Evolutionary conservation across 2,329 filamentous ascomycete genomes (phyloP), one percentile per base, ranked within the genome.

Genomic region (Monilinia laxa): DNA sequence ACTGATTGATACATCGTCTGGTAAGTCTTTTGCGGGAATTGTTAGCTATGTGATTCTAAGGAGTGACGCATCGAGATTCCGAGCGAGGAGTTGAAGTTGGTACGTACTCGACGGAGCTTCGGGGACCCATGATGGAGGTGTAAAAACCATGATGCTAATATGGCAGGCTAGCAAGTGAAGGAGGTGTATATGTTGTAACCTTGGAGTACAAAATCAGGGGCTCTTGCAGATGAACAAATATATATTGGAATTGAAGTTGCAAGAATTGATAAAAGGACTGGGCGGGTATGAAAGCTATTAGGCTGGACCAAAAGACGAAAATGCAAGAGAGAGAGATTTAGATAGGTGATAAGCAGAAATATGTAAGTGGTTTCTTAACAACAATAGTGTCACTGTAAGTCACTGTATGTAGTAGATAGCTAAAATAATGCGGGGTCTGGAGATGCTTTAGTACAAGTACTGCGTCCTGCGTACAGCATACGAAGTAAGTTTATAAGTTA

Each of bases 1-100:
- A 70, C 84, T 84, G 67, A 96, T 83, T 6, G 91, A 83, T 71
- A 96, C 83, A 40, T 86, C 86, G 77, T 95, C 91, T 20, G 91
- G 91, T 18, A 69, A 69, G 55, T 69, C 72, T 68, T 23, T 38
- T 59, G 51, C 10, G 47, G 42, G n/a, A 23, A 49, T 23, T 25
- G 57, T 71, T 25, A 70, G 67, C 64, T 25, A 62, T 49, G 2
- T 38, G 25, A 12, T 23, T 31, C 53, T 25, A 20, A 28, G 20
- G 23, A 16, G 25, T 23, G 25, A 25, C n/a, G 62, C 1, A 52
- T 40, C 9, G 14, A 47, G 25, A 11, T 49, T 49, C 20, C n/a
- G 7, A 3, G 14, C 16, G n/a, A 38, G 14, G 9, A 51, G 25
- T 62, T 25, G 31, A n/a, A 20, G 58, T 20, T 38, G 25, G 14